Evolutionary conservation across 2,329 filamentous ascomycete species (phyloP), one percentile per base, ranked within the genome.

Genomic region (Aspergillus terreus): DNA sequence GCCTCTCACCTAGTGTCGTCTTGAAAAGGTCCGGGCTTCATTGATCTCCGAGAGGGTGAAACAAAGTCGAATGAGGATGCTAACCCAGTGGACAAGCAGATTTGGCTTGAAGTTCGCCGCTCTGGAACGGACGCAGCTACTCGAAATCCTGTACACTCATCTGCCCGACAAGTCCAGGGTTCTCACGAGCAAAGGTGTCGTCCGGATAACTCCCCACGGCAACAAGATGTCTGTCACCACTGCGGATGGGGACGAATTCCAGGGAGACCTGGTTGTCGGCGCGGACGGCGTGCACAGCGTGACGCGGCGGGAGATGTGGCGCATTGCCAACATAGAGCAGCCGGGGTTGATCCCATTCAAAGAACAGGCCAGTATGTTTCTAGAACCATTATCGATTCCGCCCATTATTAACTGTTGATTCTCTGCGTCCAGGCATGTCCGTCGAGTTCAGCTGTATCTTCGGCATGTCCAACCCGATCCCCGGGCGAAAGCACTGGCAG

Each of bases 241-340:
- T 44, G 58, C 52, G 0, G 67, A 72, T 49, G 70, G 70, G 10
- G 60, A 59, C 3, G 32, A 57, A 1, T 68, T 67, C 51, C 14
- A 57, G 0, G 72, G 70, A 0, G 58, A 68, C 49, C 51, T 77
- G 14, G 57, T 72, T 10, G 59, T 75, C 9, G 74, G 72, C 10
- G 71, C 72, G 2, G 74, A 77, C 44, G 74, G 74, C 27, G 68
- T 71, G 1, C 67, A 73, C 55, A 74, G 71, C 55, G 62, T 53
- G 14, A 64, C 67, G 4, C 65, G 72, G 4, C 46, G 51, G 2
- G 61, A 67, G 19, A 69, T 75, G 64, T 62, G 59, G 50, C 46
- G 36, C 4, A 11, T 42, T n/a, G 42, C 32, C 12, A 46, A 41
- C 12, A 40, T 17, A 14, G 32, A 30, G 10, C 19, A 30, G 19